phyloP scores from a whole-genome alignment of 106 monocot species.

The Narthecium ossifragum region DNA sequence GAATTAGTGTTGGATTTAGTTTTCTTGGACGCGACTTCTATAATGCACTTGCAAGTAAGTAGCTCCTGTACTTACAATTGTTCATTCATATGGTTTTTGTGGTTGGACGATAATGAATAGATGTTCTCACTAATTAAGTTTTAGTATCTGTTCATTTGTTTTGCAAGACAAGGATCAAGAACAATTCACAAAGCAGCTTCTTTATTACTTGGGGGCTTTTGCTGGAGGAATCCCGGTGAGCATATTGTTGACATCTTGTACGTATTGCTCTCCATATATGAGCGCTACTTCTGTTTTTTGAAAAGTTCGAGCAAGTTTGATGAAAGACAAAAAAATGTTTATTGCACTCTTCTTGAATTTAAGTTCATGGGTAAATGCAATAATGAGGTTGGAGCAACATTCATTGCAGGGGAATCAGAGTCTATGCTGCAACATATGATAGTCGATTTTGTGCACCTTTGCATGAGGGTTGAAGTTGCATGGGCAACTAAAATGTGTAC shows the following conservation, averaged over 20 bases:
- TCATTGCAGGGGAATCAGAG: too few species aligned
- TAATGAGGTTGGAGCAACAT: too few species aligned
- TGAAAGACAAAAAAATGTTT: too few species aligned
- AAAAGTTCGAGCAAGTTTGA: too few species aligned
- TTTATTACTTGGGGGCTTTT: conserved; percentile 86
- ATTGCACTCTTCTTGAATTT: too few species aligned
- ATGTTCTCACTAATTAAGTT: conserved; percentile 4
- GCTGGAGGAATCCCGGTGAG: conserved; percentile 99
- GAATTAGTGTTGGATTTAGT: conserved; percentile 73
- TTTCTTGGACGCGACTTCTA: conserved; percentile 88
- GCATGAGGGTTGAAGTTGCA: too few species aligned
- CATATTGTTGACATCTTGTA: conserved; percentile 88
- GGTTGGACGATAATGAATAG: too few species aligned
- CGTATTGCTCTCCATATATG: conserved; percentile 52
- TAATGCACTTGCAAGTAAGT: conserved; percentile 94
- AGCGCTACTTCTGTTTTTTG: conserved; percentile 3
- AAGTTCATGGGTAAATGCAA: too few species aligned
- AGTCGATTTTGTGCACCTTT: too few species aligned
- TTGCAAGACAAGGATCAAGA: conserved; percentile 91
- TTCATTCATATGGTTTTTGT: not conserved
- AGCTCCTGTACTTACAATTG: conserved; percentile 6
- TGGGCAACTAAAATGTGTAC: too few species aligned
- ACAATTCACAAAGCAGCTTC: conserved; percentile 83
- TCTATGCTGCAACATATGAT: too few species aligned
- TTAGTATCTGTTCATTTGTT: conserved; percentile 15